These are phyloP conservation scores for Daldinia grandis DNA, from an alignment of 495 filamentous ascomycete species.

Conservation along the genomic window DNA sequence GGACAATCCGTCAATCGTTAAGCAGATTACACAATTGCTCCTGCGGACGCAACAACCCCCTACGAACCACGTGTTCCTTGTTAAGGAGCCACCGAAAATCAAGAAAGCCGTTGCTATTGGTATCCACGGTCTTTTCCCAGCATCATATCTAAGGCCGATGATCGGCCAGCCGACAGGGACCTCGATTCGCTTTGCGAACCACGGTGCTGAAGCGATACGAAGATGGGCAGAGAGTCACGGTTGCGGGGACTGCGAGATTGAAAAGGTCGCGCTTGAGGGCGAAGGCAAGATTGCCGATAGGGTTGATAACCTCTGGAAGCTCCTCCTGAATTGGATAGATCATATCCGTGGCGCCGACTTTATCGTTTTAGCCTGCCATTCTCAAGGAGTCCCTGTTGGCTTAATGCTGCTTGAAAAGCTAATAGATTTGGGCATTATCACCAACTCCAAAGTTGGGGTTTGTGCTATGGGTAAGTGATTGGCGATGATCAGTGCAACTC, in stretches of 20 bases:
- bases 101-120: slow-evolving; percentile 90
- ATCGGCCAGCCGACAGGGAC: slow-evolving; percentile 96
- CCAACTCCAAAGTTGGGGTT: slow-evolving; percentile 73
- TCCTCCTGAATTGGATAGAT: slow-evolving; percentile 93
- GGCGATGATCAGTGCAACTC: background rate
- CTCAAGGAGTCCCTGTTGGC: slow-evolving; percentile 92
- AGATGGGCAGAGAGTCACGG: slow-evolving; percentile 77
- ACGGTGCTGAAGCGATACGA: slow-evolving; percentile 83
- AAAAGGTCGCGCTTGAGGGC: slow-evolving; percentile 95
- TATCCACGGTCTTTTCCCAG: slow-evolving; percentile 93
- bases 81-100: slow-evolving; percentile 73
- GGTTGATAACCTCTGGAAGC: slow-evolving; percentile 91
- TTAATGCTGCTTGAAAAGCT: slow-evolving; percentile 94
- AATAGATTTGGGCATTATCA: slow-evolving; percentile 78
- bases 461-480: slow-evolving; percentile 76
- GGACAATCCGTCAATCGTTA: slow-evolving; percentile 73
- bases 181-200: slow-evolving; percentile 89
- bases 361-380: slow-evolving; percentile 89
- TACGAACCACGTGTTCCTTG: slow-evolving; percentile 74
- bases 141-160: slow-evolving; percentile 80
- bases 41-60: slow-evolving; percentile 67
- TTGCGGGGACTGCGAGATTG: slow-evolving; percentile 72
- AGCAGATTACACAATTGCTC: slow-evolving; percentile 73
- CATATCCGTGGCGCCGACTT: slow-evolving; percentile 88
- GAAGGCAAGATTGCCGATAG: slow-evolving; percentile 94